Evolutionary conservation across 345 rosid species (phyloP), one percentile per base, ranked within the genome.

Genomic region (Citrus maxima): DNA sequence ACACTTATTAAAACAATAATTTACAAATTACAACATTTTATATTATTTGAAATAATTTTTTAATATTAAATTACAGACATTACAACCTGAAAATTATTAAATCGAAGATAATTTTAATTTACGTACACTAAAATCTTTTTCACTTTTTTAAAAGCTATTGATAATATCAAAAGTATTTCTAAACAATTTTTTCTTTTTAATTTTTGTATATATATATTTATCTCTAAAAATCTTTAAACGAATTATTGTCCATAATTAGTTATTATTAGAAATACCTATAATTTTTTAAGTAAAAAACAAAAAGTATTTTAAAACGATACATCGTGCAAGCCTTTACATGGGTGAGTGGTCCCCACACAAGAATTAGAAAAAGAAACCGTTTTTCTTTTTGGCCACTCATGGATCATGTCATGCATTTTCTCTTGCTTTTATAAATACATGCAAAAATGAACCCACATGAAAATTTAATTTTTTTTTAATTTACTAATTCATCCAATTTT

Each of bases 281-380:
- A 4, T 54, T 54, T 5, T 54, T 54, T 4, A 16, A 10, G 3
- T 61, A 62, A 62, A 25, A 27, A 25, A 5, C 5, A 25, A 9
- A 62, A 62, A 10, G 2, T 2, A 12, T 10, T 27, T 62, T 62
- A 34, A 32, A 32, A 35, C 28, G 28, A 2, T 7, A 58, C 35
- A 37, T 73, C 69, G 69, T 74, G 77, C 68, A 18, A 27, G 59
- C 58, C 68, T 16, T 27, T 18, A 61, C 68, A 61, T 42, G 32
- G 27, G 38, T 13, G 56, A 27, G 37, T 74, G 68, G 59, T 19
- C 59, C 76, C 67, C 56, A 60, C 13, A 14, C 10, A 30, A 28
- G 0, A 7, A 3, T 14, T 10, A 16, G 13, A 35, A 14, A n/a
- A n/a, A 58, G 42, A 34, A 58, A 28, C 74, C 16, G 40, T 71